A percentile compares a stretch with the other conserved stretches of the same genome.
Conservation (phyloP, 768 basidiomycete species). For the Lentinula sp. region DNA sequence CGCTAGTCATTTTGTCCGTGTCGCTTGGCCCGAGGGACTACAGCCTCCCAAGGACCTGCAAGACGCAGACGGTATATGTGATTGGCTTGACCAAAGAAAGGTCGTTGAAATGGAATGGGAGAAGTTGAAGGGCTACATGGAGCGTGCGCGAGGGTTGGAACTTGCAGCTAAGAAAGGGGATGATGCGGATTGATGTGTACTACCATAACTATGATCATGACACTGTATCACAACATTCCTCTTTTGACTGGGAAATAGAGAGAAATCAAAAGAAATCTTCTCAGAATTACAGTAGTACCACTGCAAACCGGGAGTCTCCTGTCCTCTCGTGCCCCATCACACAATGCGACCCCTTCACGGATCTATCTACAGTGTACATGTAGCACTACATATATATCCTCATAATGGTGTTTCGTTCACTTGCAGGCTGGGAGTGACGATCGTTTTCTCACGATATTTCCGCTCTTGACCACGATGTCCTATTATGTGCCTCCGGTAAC, state of each 20-base stretch:
- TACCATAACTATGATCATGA: too few species aligned
- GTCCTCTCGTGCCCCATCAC: too few species aligned
- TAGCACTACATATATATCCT: too few species aligned
- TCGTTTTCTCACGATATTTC: background rate
- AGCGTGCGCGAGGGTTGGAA: slow-evolving; percentile 62
- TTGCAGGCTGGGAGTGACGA: background rate
- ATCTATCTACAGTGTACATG: too few species aligned
- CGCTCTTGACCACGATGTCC: slow-evolving; percentile 5
- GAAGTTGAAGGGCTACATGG: slow-evolving; percentile 68
- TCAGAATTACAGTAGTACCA: too few species aligned
- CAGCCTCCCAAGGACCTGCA: slow-evolving; percentile 60
- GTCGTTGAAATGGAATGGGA: slow-evolving; percentile 68
- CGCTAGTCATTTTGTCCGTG: slow-evolving; percentile 43
- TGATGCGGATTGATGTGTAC: slow-evolving; percentile 22
- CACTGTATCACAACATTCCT: too few species aligned
- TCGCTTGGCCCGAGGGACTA: slow-evolving; percentile 48
- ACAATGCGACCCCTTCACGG: too few species aligned
- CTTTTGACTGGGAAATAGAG: too few species aligned
- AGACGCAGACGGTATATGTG: slow-evolving; percentile 76
- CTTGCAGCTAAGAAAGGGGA: slow-evolving; percentile 36
- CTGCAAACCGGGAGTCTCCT: too few species aligned
- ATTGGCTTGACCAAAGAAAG: slow-evolving; percentile 71
- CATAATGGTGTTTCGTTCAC: too few species aligned
- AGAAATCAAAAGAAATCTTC: too few species aligned
- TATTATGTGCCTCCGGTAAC: slow-evolving; percentile 7